These are phyloP conservation scores for Pleoardoris graminearum DNA, from an alignment of 2,329 filamentous ascomycete species.

Conservation along the genomic window DNA sequence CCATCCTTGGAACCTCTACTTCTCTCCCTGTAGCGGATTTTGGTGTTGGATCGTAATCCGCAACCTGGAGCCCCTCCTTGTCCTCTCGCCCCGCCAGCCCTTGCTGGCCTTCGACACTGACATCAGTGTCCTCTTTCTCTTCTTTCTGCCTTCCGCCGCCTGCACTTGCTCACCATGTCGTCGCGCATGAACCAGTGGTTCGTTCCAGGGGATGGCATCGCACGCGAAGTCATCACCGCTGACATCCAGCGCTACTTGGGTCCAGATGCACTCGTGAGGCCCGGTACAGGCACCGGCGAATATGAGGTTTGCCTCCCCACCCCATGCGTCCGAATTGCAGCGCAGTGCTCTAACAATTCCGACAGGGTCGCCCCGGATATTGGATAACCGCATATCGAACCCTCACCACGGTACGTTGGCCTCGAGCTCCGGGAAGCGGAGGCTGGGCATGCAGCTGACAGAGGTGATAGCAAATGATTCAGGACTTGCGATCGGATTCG, in stretches of 20 bases:
- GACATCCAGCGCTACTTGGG: constrained; percentile 58
- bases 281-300: constrained; percentile 50
- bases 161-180: constrained; percentile 34
- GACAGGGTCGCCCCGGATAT: constrained; percentile 51
- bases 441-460: constrained; percentile 22
- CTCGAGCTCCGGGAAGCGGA: neutral
- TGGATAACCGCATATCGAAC: constrained; percentile 58
- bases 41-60: constrained; percentile 28
- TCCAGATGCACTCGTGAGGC: constrained; percentile 55
- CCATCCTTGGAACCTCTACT: constrained; percentile 28
- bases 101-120: constrained; percentile 43
- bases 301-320: constrained; percentile 47
- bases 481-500: constrained; percentile 54
- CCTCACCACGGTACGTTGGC: constrained; percentile 51
- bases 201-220: constrained; percentile 54
- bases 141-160: constrained; percentile 27
- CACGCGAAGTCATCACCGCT: constrained; percentile 56
- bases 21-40: constrained; percentile 29
- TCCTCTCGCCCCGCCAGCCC: constrained; percentile 31
- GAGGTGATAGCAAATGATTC: constrained; percentile 51
- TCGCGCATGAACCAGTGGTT: constrained; percentile 53
- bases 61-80: constrained; percentile 37
- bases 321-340: constrained; percentile 3
- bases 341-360: constrained; percentile 20
- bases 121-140: constrained; percentile 43